These are phyloP conservation scores for Phycomyces nitens DNA, from an alignment of 192 early-diverging fungal genomes.

Conservation along the genomic window DNA sequence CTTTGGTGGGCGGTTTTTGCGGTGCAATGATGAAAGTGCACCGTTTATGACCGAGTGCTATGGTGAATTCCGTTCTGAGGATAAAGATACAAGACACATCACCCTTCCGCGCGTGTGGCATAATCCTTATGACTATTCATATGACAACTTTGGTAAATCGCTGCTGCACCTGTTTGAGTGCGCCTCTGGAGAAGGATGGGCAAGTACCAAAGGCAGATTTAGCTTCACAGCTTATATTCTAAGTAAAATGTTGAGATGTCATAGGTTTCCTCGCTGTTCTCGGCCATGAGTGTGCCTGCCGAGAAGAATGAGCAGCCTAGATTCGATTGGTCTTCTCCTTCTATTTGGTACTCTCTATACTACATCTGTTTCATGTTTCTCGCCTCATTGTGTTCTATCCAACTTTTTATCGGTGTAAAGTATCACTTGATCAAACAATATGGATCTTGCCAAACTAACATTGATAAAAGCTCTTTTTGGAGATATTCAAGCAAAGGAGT, in stretches of 20 bases:
- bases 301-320: conserved; percentile 4
- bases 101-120: conserved; percentile 20
- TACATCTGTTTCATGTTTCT: conserved; percentile 31
- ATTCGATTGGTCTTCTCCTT: conserved; percentile 14
- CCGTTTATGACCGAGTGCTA: background rate
- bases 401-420: conserved; percentile 34
- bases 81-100: conserved; percentile 3
- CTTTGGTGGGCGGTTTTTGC: conserved; percentile 17
- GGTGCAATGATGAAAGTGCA: conserved; percentile 18
- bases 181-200: conserved; percentile 32
- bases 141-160: conserved; percentile 16
- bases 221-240: no score
- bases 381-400: conserved; percentile 23
- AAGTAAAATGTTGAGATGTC: background rate
- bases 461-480: no score
- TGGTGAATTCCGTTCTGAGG: conserved; percentile 16
- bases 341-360: conserved; percentile 18
- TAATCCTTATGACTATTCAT: conserved; percentile 28
- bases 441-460: no score
- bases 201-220: background rate
- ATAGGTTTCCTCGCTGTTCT: conserved; percentile 22
- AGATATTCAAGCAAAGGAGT: conserved; percentile 28
- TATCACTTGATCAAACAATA: background rate
- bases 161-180: conserved; percentile 24
- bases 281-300: conserved; percentile 22